Conservation (phyloP, 2,329 filamentous ascomycete genomes). For the Scedosporium boydii region DNA sequence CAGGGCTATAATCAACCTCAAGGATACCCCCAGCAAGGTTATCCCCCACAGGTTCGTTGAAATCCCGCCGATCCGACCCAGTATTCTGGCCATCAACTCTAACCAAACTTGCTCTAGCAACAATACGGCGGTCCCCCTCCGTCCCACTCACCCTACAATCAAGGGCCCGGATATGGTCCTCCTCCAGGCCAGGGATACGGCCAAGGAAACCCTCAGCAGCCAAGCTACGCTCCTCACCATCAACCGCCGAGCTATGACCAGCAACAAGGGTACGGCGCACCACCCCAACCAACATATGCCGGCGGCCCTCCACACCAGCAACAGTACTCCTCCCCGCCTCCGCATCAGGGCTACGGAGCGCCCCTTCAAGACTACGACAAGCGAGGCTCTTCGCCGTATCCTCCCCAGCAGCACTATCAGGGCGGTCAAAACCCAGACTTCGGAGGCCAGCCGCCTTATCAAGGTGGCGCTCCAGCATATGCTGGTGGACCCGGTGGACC, state of each 20-base stretch:
- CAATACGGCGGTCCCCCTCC: conserved; percentile 6
- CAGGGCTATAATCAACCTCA: conserved; percentile 13
- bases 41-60: conserved; percentile 17
- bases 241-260: conserved; percentile 10
- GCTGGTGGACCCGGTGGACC: conserved; percentile 17
- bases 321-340: conserved; percentile 15
- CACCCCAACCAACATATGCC: conserved; percentile 15
- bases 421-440: conserved; percentile 16
- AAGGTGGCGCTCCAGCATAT: conserved; percentile 13
- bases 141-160: background rate
- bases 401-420: conserved; percentile 11
- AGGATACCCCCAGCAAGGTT: conserved; percentile 13
- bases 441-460: conserved; percentile 13
- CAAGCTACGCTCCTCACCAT: conserved; percentile 6
- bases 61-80: conserved; percentile 5
- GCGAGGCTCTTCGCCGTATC: conserved; percentile 11
- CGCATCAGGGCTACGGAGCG: conserved; percentile 13
- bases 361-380: conserved; percentile 9
- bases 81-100: too few species aligned
- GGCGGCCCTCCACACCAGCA: conserved; percentile 11
- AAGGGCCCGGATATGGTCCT: background rate
- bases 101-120: background rate
- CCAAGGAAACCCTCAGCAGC: conserved; percentile 10
- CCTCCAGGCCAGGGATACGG: conserved; percentile 14
- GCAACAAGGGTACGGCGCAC: conserved; percentile 12